Evolutionary conservation across 176 grass and related monocot species (phyloP), one percentile per base, ranked within the genome.

Genomic region (Eleusine indica): DNA sequence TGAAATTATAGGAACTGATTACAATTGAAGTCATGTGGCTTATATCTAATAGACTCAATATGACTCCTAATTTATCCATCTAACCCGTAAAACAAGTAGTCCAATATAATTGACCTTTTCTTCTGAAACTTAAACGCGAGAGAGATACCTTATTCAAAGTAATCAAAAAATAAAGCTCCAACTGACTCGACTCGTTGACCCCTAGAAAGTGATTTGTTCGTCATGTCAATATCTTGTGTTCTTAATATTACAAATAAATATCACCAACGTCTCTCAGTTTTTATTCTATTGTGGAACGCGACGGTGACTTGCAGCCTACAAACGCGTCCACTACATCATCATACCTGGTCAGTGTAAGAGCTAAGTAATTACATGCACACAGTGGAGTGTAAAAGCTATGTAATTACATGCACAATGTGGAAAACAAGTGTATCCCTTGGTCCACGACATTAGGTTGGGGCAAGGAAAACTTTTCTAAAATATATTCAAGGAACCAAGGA

Each of bases 331-430:
- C 32, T 2, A 35, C 32, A 35, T 46, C 44, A 46, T 46, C 44
- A 46, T 46, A 10, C 44, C 7, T 46, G 7, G 8, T 46, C 44
- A 52, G 49, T 52, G 15, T 4, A 52, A 52, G 49, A 52, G 44
- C 49, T 37, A 82, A 82, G 16, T 30, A 70, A 57, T 70, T 81
- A 19, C 68, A 71, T 7, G 21, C 47, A 37, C 21, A 71, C 18
- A 11, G 6, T 17, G 39, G 41, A 32, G 49, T 52, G 15, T 4
- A 52, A 52, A 13, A 52, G 44, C 49, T 37, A 82, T 72, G 16
- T 30, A 70, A 57, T 70, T 81, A 29, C 68, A 71, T 7, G 21
- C 47, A 37, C 21, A 71, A 29, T 47, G 6, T 29, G 39, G 41
- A 32, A 15, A 28, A 28, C 29, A 21, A 4, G 2, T 9, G 5